phyloP scores from a whole-genome alignment of 805 yeast species.

The Barnettozyma sp. region DNA sequence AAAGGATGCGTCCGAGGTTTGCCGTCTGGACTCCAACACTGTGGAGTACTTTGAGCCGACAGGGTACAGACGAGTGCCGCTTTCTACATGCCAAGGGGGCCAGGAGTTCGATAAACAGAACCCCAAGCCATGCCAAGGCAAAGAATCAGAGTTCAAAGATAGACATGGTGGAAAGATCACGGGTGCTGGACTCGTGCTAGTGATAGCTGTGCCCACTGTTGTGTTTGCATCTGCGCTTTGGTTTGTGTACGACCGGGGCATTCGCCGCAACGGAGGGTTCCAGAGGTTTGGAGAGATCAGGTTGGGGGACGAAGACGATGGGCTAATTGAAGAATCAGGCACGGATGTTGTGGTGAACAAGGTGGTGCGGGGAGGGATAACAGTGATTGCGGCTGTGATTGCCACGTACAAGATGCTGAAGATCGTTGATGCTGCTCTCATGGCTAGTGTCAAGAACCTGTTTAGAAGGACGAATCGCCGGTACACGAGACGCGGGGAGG shows the following conservation, averaged over 20 bases:
- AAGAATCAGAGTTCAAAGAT: conserved; percentile 51
- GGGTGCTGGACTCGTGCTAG: conserved; percentile 46
- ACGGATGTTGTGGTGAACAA: conserved; percentile 57
- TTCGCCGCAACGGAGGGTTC: conserved; percentile 59
- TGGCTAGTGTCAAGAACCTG: conserved; percentile 13
- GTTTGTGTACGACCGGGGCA: conserved; percentile 66
- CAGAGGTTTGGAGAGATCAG: conserved; percentile 81
- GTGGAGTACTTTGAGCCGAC: conserved; percentile 80
- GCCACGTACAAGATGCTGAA: conserved; percentile 26
- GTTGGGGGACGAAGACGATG: conserved; percentile 70
- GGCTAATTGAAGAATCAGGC: conserved; percentile 48
- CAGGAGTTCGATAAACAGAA: conserved; percentile 56
- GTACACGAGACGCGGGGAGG: conserved; percentile 20
- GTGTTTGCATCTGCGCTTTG: conserved; percentile 36
- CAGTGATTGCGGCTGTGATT: conserved; percentile 28
- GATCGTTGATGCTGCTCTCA: conserved; percentile 17
- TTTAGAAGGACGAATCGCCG: conserved; percentile 19
- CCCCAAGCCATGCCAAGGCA: conserved; percentile 85
- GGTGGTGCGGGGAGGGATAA: conserved; percentile 29
- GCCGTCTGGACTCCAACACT: conserved; percentile 44
- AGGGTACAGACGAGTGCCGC: conserved; percentile 83
- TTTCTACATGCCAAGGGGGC: conserved; percentile 86
- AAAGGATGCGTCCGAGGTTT: conserved; percentile 53
- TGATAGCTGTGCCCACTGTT: conserved; percentile 50
- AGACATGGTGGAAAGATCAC: conserved; percentile 43